Percentiles rank a stretch among this genome's conserved stretches.
Conservation (phyloP, 768 basidiomycete species). For the Candolleomyces efflorescens region DNA sequence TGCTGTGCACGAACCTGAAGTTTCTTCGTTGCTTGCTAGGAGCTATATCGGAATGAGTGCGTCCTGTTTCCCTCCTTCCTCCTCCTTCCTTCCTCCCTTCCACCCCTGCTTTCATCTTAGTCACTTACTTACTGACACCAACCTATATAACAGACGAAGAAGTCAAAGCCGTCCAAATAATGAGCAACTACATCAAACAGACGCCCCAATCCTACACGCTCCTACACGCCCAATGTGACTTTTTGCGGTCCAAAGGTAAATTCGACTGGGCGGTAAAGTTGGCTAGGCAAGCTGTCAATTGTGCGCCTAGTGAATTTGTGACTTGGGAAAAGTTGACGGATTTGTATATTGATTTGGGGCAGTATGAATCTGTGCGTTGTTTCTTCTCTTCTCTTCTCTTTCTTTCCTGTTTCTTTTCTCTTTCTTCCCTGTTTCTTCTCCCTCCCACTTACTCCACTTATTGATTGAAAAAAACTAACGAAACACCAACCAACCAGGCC, state of each 20-base stretch:
- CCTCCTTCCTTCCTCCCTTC: too few species aligned
- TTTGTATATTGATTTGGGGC: slow-evolving; percentile 84
- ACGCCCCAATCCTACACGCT: slow-evolving; percentile 93
- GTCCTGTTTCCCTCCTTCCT: too few species aligned
- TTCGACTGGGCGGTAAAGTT: slow-evolving; percentile 87
- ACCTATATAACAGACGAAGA: slow-evolving; percentile 79
- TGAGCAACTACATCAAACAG: slow-evolving; percentile 75
- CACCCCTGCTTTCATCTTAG: too few species aligned
- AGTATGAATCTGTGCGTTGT: slow-evolving; percentile 59
- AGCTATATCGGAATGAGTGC: slow-evolving; percentile 97
- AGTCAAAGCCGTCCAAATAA: slow-evolving; percentile 96
- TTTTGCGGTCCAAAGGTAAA: slow-evolving; percentile 82
- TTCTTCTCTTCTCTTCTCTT: too few species aligned
- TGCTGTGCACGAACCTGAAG: slow-evolving; percentile 80
- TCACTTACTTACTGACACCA: too few species aligned
- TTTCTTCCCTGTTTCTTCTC: too few species aligned
- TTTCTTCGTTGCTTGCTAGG: slow-evolving; percentile 79
- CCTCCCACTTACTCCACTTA: too few species aligned
- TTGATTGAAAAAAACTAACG: too few species aligned
- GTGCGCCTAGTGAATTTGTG: slow-evolving; percentile 97
- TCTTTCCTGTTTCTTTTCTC: too few species aligned
- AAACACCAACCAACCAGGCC: slow-evolving; percentile 29
- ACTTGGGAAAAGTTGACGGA: slow-evolving; percentile 99
- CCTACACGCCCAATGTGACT: slow-evolving; percentile 92
- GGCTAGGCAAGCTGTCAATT: slow-evolving; percentile 94